A percentile compares a stretch with the other conserved stretches of the same genome.
phyloP scores from a whole-genome alignment of 148 eudicot genomes.

The Rhododendron griersonianum region DNA sequence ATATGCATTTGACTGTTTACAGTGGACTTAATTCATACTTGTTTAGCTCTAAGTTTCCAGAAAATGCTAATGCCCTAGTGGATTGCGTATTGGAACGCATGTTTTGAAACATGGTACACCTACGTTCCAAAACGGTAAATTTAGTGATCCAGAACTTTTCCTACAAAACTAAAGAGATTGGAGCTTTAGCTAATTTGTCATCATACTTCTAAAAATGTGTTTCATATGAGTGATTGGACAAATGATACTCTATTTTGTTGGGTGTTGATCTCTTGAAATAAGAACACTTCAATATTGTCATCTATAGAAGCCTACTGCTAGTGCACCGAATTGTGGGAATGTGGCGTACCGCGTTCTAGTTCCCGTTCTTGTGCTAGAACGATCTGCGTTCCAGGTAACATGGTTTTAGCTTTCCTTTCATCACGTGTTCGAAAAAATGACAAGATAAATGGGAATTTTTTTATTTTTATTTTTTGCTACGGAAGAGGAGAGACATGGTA shows the following conservation, averaged over 20 bases:
- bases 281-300: not conserved
- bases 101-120: too few relatives aligned
- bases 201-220: not conserved
- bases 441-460: not conserved
- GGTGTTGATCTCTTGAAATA: not conserved
- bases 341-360: not conserved
- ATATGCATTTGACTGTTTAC: not conserved
- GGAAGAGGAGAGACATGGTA: not conserved
- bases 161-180: not conserved
- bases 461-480: not conserved
- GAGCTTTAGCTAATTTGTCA: not conserved
- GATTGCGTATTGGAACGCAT: too few relatives aligned
- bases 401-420: not conserved
- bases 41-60: not conserved
- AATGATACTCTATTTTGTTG: not conserved
- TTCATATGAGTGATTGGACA: not conserved
- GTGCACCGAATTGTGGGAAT: not conserved
- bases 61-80: not conserved
- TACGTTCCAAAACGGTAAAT: too few relatives aligned
- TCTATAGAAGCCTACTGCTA: not conserved
- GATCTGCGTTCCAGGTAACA: not conserved
- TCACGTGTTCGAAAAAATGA: not conserved
- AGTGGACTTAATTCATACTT: not conserved
- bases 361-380: not conserved
- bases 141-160: not conserved